Evolutionary conservation across 148 eudicot species (phyloP), one percentile per base, ranked within the genome.

Genomic region (Cornus florida): DNA sequence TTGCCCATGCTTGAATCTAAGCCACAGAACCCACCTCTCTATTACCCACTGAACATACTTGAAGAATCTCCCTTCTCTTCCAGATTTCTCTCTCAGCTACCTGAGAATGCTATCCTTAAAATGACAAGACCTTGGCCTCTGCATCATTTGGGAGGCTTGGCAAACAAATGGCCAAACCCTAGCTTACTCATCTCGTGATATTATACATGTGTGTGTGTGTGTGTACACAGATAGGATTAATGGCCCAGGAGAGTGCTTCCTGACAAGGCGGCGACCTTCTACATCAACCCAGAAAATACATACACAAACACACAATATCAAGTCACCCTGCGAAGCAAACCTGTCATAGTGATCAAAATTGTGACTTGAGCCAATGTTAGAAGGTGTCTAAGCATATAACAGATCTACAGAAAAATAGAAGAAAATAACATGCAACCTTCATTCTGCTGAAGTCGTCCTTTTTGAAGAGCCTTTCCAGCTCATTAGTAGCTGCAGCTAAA

Each of bases 401-500:
- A 77, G 60, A 38, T 62, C n/a, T 11, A 24, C 48, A 32, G 59
- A 70, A 19, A 62, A 4, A 62, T 5, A 62, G 24, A 43, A 62
- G 23, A 62, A 62, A 62, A 62, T 19, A 12, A 62, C 35, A 56
- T 41, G 60, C 70, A 82, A 95, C 99, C 99, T 93, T 88, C 99
- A 95, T 93, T 71, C 87, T 85, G 74, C 92, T 80, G 78, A 95
- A 95, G 78, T 95, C 97, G 71, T 80, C 89, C 85, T 95, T 95
- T 73, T 86, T 92, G 86, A 95, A 95, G 33, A 93, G 88, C 84
- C 97, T 95, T 86, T 95, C 97, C 78, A 95, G 73, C 86, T 95
- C 99, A 71, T 81, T 85, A 66, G 97, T 92, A 80, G 99, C 99
- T 76, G 97, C 97, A 83, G 90, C 93, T 80, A 95, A 88, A 82